Conservation (phyloP, 768 basidiomycete species). For the Auricularia sp. region DNA sequence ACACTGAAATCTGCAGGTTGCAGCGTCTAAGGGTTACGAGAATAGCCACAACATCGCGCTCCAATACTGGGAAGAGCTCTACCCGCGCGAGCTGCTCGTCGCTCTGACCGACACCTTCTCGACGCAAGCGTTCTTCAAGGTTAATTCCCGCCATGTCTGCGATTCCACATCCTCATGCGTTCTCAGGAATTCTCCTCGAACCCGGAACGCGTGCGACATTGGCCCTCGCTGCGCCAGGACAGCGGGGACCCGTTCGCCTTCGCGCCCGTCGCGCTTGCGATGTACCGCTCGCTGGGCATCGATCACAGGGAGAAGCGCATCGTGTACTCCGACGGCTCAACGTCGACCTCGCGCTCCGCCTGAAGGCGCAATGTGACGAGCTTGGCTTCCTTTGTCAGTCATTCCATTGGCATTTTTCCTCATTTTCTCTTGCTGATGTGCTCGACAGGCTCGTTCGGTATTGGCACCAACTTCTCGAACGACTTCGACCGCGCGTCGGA, state of each 20-base stretch:
- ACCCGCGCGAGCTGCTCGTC: constrained; percentile 42
- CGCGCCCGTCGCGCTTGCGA: constrained; percentile 57
- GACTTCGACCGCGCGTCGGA: constrained; percentile 43
- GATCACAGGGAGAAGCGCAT: constrained; percentile 55
- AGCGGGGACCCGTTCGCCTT: constrained; percentile 85
- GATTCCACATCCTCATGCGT: background rate
- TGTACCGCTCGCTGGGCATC: constrained; percentile 63
- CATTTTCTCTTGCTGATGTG: background rate
- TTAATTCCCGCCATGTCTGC: constrained; percentile 14
- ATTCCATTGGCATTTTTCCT: background rate
- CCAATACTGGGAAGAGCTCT: constrained; percentile 77
- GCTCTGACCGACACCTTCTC: constrained; percentile 96
- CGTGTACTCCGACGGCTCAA: constrained; percentile 77
- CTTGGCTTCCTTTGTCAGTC: constrained; percentile 56
- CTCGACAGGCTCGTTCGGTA: constrained; percentile 71
- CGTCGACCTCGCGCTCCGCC: constrained; percentile 53
- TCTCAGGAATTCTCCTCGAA: constrained; percentile 43
- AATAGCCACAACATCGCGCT: constrained; percentile 63
- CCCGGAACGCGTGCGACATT: constrained; percentile 51
- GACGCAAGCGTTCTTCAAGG: constrained; percentile 75
- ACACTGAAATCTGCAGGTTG: constrained; percentile 40
- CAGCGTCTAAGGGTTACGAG: constrained; percentile 75
- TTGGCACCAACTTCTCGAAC: constrained; percentile 88
- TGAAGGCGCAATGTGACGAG: constrained; percentile 63
- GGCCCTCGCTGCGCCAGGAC: constrained; percentile 85